Evolutionary conservation across 2,329 filamentous ascomycete genomes (phyloP), one percentile per base, ranked within the genome.

Genomic region (Ceratocystis cacaofunesta): DNA sequence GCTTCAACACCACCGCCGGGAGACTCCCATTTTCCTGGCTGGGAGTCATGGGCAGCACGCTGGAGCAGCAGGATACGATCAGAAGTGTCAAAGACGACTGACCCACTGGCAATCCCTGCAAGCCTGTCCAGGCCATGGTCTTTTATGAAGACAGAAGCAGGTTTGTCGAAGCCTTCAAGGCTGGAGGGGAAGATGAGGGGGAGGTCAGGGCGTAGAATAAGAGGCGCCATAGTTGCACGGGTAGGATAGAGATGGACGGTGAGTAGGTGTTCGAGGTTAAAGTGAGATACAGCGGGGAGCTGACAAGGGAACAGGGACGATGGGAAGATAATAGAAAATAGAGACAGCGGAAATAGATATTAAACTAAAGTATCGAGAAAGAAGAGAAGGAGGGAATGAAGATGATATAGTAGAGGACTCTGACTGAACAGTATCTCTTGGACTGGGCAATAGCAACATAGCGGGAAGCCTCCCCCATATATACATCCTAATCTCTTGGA

Each of bases 1-100:
- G 70, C 62, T 62, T 81, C 80, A 50, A 76, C 75, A 0, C 72
- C 76, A n/a, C 80, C 80, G 25, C 80, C 80, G 1, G 80, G 79
- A 0, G 75, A 68, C 66, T 82, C 80, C 80, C 80, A 82, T 3
- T 69, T 71, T 65, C 75, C 70, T 2, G 79, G 78, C 72, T 76
- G 75, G 64, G 71, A 76, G 71, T 80, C 78, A 68, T 74, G 71
- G 5, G 74, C 68, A 32, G 77, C 76, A 70, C 79, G 77, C 70
- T 79, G 78, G 8, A 81, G 69, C 22, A 81, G 75, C 1, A 80
- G 76, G 60, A 80, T 70, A 46, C 73, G 72, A 64, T 70, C 65
- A 5, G 69, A 48, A 48, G 68, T 17, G 70, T 75, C 69, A 66
- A 76, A 76, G 67, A 78, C 72, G 57, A 76, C 69, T 17, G 74